Percentiles rank a stretch among this genome's conserved stretches.
Evolutionary conservation across 2,329 filamentous ascomycete species (phyloP).

Genomic region (Colletotrichum spinosum): DNA sequence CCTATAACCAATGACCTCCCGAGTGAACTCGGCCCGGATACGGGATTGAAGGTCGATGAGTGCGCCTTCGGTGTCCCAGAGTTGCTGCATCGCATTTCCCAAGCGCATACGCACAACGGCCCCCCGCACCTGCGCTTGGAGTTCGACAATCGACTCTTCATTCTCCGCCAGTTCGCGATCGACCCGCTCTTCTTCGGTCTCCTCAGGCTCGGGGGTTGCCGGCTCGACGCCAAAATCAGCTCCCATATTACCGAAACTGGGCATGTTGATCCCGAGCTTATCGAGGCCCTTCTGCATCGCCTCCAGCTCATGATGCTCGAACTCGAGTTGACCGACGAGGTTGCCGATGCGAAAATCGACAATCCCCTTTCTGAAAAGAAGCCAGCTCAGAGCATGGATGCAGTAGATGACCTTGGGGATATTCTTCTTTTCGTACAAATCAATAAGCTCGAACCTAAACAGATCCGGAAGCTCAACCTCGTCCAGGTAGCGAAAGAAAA

Average conservation of each 20-base stretch:
- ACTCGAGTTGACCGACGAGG: constrained; percentile 93
- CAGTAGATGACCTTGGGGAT: constrained; percentile 99
- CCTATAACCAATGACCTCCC: constrained; percentile 85
- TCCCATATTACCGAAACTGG: constrained; percentile 97
- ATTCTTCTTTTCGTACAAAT: constrained; percentile 99
- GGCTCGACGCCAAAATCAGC: constrained; percentile 93
- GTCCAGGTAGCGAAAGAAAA: constrained; percentile 94
- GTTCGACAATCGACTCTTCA: constrained; percentile 76
- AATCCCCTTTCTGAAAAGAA: constrained; percentile 95
- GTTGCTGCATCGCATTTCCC: constrained; percentile 83
- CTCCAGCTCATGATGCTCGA: constrained; percentile 97
- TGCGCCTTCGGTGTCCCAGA: constrained; percentile 87
- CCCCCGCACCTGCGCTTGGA: constrained; percentile 89
- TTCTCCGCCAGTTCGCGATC: constrained; percentile 85
- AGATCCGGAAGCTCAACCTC: constrained; percentile 93
- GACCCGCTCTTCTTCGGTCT: constrained; percentile 91
- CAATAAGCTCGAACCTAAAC: constrained; percentile 96
- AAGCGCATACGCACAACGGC: constrained; percentile 82
- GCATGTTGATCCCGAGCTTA: constrained; percentile 94
- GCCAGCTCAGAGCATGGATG: constrained; percentile 95
- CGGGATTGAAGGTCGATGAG: constrained; percentile 86
- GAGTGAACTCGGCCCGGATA: constrained; percentile 87
- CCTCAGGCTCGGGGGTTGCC: constrained; percentile 77
- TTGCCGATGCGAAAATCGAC: constrained; percentile 97
- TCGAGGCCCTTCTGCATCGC: constrained; percentile 97